These are phyloP conservation scores for Pseudomassariella vexata DNA, from an alignment of 2,329 filamentous ascomycete genomes.

Conservation along the genomic window DNA sequence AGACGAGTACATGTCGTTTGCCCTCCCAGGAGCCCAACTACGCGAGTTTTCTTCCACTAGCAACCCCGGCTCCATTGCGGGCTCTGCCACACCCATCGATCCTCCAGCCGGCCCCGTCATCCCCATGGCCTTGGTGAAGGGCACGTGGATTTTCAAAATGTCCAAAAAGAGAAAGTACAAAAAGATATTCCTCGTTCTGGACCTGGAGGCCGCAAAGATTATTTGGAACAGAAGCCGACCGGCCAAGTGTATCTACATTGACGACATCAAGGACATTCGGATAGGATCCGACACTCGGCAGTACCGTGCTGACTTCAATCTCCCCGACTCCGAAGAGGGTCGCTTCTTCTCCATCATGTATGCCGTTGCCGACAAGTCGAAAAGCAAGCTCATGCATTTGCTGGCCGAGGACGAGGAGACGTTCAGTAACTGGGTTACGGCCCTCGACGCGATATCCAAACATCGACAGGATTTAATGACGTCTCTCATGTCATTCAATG, in stretches of 20 bases:
- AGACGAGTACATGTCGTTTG: slow-evolving; percentile 38
- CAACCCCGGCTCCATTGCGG: slow-evolving; percentile 39
- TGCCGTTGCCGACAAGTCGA: slow-evolving; percentile 69
- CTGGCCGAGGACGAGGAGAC: slow-evolving; percentile 69
- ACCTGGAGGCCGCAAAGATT: slow-evolving; percentile 79
- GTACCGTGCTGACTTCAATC: slow-evolving; percentile 77
- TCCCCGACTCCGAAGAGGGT: slow-evolving; percentile 60
- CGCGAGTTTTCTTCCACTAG: slow-evolving; percentile 44
- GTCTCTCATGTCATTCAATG: slow-evolving; percentile 77
- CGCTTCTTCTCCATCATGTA: slow-evolving; percentile 92
- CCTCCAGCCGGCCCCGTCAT: slow-evolving; percentile 63
- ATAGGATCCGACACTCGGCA: slow-evolving; percentile 79
- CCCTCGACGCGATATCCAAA: slow-evolving; percentile 76
- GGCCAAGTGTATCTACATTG: slow-evolving; percentile 84
- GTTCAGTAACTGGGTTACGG: slow-evolving; percentile 75
- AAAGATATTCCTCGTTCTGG: slow-evolving; percentile 65
- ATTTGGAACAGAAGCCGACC: slow-evolving; percentile 77
- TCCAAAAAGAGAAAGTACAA: slow-evolving; percentile 76
- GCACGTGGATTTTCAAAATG: slow-evolving; percentile 74
- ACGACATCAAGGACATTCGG: slow-evolving; percentile 89
- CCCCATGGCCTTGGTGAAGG: slow-evolving; percentile 69
- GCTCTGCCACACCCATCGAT: slow-evolving; percentile 30
- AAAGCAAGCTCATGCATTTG: slow-evolving; percentile 82
- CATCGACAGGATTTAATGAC: slow-evolving; percentile 88
- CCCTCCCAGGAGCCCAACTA: slow-evolving; percentile 34